Base-by-base conservation (phyloP, 306 rosid genomes). In the Vigna hirtella region DNA sequence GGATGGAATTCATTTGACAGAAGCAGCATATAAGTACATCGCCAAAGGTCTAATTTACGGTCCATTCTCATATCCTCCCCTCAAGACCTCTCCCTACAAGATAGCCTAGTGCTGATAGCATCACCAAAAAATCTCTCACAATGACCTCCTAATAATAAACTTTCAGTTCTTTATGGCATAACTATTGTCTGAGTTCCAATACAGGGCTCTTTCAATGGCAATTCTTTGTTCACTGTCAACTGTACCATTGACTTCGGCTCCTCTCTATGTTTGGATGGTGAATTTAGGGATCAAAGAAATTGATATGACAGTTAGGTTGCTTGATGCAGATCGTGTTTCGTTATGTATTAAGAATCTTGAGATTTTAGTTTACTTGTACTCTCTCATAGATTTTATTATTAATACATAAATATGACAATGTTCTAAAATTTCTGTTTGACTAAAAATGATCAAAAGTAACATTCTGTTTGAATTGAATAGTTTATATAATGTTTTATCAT, bases 1-100 rank as follows among this genome's bases (percentile, higher is more conserved):
- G 97, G 97, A 90, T 71, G 97, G 97, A 34, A 66, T 77, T 66
- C 87, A 84, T 52, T 72, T 84, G 48, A 84, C 87, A 15, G 87
- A 84, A 80, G 82, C 82, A 30, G 85, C 88, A 66, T 77, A 85
- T 51, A 74, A 36, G 36, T 61, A 58, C 51, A 73, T 85, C 0
- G 87, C 93, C 13, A 66, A 70, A 50, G 89, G 81, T 65, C 70
- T 90, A 26, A 58, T 86, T 43, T 0, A 76, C 1, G 91, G 91
- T 43, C 83, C 80, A 40, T 90, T 88, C 74, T 55, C 93, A 58
- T 11, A 73, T 40, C 88, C 87, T 24, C 87, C 89, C 10, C 72
- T 85, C 17, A 63, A 40, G 65, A 50, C 77, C 34, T 57, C 87
- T 28, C 69, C 56, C 58, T 36, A 72, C 64, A 73, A 72, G 22